Conservation (phyloP, 306 rosid species). For the Hippophae rhamnoides region DNA sequence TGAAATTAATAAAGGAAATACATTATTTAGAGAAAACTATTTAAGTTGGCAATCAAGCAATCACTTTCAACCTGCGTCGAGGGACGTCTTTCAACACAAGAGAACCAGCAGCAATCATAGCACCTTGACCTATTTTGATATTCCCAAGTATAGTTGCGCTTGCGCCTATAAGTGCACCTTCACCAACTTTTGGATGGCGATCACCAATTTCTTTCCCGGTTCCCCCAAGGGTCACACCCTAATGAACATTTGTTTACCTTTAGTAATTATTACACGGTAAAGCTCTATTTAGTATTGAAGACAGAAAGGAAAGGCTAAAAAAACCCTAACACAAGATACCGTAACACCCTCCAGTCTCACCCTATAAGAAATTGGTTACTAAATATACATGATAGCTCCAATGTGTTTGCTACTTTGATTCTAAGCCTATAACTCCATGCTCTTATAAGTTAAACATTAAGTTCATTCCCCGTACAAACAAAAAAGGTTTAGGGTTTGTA, state of each 20-base stretch:
- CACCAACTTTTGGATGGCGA: conserved; percentile 93
- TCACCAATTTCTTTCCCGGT: conserved; percentile 76
- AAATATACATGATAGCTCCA: no score
- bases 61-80: conserved; percentile 51
- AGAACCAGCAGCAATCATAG: conserved; percentile 86
- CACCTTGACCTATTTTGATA: conserved; percentile 71
- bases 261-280: conserved; percentile 4
- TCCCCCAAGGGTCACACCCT: conserved; percentile 96
- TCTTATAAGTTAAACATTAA: no score
- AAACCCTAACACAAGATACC: no score
- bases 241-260: conserved; percentile 17
- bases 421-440: no score
- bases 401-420: no score
- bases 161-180: conserved; percentile 85
- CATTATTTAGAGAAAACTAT: background rate
- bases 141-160: conserved; percentile 81
- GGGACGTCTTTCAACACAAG: conserved; percentile 74
- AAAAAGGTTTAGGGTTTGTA: conserved; percentile 15
- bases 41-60: background rate
- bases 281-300: no score
- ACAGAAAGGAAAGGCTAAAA: no score
- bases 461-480: no score
- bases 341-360: no score
- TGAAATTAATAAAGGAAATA: background rate
- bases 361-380: no score